Conservation (phyloP, 352 stramenopile species). For the Phytophthora litchii region DNA sequence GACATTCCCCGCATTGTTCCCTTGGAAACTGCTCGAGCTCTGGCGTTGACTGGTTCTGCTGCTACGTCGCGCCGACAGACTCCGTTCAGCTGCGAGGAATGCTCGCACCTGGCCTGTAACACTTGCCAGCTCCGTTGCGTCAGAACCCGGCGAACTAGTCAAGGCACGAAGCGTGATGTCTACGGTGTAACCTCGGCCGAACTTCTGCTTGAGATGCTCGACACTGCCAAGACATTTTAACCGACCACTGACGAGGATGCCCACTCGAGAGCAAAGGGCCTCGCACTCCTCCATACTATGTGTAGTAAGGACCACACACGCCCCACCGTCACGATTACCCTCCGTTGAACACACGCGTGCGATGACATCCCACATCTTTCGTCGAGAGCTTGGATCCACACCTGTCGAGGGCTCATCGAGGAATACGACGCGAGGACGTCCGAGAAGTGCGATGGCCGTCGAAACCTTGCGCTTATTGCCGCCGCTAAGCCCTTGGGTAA, state of each 20-base stretch:
- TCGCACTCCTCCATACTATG: conserved; percentile 88
- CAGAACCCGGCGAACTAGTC: conserved; percentile 15
- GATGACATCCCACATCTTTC: conserved; percentile 95
- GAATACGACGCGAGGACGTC: conserved; percentile 90
- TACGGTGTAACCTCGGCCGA: conserved; percentile 94
- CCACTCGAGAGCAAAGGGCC: conserved; percentile 72
- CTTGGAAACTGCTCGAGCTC: conserved; percentile 11
- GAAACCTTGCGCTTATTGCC: conserved; percentile 95
- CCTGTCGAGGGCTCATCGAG: conserved; percentile 96
- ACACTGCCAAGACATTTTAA: conserved; percentile 85
- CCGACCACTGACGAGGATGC: conserved; percentile 67
- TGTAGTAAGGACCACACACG: conserved; percentile 73
- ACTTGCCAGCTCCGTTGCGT: conserved; percentile 11
- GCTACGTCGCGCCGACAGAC: conserved; percentile 10
- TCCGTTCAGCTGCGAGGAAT: conserved; percentile 15
- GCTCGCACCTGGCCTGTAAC: conserved; percentile 19
- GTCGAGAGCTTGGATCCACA: conserved; percentile 91
- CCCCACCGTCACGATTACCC: conserved; percentile 69
- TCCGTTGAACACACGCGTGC: conserved; percentile 58
- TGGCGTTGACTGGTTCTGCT: conserved; percentile 20
- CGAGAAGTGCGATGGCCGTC: conserved; percentile 95
- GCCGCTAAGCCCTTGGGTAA: conserved; percentile 41
- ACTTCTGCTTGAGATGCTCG: conserved; percentile 96
- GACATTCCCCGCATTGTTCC: conserved; percentile 19
- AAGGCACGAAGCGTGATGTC: conserved; percentile 65